A percentile compares a stretch with the other conserved stretches of the same genome.
Conservation (phyloP, 2,329 filamentous ascomycete genomes). For the Penicillium sclerotigenum region DNA sequence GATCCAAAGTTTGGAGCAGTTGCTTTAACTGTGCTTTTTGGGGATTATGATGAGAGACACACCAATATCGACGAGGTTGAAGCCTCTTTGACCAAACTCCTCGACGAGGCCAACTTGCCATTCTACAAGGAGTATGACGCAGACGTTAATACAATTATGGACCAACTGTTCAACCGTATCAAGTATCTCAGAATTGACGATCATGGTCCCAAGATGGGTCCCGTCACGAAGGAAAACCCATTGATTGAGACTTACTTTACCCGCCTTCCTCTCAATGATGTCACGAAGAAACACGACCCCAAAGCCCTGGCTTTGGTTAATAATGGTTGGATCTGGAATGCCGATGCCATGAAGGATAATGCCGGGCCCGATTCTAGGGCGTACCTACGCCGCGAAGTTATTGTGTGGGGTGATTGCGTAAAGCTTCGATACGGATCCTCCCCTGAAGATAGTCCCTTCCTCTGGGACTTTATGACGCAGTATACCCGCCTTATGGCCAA, state of each 20-base stretch:
- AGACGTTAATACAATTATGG: conserved; percentile 76
- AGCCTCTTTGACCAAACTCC: conserved; percentile 55
- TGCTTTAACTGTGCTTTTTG: conserved; percentile 65
- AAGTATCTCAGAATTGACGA: conserved; percentile 94
- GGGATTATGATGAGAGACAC: conserved; percentile 59
- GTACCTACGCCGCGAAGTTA: conserved; percentile 94
- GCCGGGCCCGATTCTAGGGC: conserved; percentile 84
- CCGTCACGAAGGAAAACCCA: conserved; percentile 72
- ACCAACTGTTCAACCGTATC: conserved; percentile 89
- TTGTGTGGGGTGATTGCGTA: conserved; percentile 97
- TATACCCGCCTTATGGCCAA: conserved; percentile 92
- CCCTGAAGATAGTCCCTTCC: conserved; percentile 80
- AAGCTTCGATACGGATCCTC: conserved; percentile 85
- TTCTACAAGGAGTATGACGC: conserved; percentile 90
- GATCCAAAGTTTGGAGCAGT: conserved; percentile 69
- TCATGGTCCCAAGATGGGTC: conserved; percentile 80
- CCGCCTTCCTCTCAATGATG: conserved; percentile 73
- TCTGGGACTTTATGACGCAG: conserved; percentile 94
- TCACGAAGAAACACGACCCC: conserved; percentile 70
- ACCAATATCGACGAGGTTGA: conserved; percentile 47
- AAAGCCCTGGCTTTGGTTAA: conserved; percentile 81
- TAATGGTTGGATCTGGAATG: conserved; percentile 99
- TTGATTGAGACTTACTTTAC: conserved; percentile 96
- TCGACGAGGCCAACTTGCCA: conserved; percentile 81
- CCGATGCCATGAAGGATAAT: conserved; percentile 90